These are phyloP conservation scores for Dendrobium officinale DNA, from an alignment of 106 monocot species.

Conservation along the genomic window DNA sequence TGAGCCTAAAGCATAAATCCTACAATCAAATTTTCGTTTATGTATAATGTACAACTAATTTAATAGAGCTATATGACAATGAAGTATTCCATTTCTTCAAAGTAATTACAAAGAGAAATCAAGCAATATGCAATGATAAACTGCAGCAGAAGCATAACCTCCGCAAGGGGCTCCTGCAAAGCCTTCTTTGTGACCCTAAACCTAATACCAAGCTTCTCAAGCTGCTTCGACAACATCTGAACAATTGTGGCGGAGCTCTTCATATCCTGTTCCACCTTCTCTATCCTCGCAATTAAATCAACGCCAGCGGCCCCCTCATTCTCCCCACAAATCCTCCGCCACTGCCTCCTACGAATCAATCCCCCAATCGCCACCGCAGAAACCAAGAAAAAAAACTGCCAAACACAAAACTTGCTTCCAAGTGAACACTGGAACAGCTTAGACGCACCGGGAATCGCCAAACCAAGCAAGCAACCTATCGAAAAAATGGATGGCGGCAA, in stretches of 20 bases:
- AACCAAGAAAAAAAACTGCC: constrained; percentile 53
- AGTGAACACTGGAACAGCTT: constrained; percentile 29
- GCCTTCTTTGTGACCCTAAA: constrained; percentile 82
- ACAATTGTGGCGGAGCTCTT: constrained; percentile 56
- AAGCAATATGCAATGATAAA: background rate
- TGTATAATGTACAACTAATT: background rate
- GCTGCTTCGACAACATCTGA: constrained; percentile 62
- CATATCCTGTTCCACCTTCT: constrained; percentile 79
- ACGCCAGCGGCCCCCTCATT: constrained; percentile 20
- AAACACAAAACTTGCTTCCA: constrained; percentile 31
- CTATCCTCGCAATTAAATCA: constrained; percentile 62
- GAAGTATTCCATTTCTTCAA: background rate
- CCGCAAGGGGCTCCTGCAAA: constrained; percentile 80
- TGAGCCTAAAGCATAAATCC: background rate
- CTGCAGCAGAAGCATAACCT: constrained; percentile 31
- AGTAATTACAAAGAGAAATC: background rate
- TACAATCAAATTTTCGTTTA: background rate
- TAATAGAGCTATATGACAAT: background rate
- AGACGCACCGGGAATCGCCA: constrained; percentile 18
- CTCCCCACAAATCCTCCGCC: constrained; percentile 46
- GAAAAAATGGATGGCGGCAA: constrained; percentile 44
- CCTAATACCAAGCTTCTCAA: constrained; percentile 91
- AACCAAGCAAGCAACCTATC: constrained; percentile 36
- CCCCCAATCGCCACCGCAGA: constrained; percentile 50
- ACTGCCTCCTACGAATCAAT: constrained; percentile 67